Percentiles rank a stretch among this genome's conserved stretches.
Conservation (phyloP, 805 yeast genomes). For the Kluyveromyces dobzhanskii region DNA sequence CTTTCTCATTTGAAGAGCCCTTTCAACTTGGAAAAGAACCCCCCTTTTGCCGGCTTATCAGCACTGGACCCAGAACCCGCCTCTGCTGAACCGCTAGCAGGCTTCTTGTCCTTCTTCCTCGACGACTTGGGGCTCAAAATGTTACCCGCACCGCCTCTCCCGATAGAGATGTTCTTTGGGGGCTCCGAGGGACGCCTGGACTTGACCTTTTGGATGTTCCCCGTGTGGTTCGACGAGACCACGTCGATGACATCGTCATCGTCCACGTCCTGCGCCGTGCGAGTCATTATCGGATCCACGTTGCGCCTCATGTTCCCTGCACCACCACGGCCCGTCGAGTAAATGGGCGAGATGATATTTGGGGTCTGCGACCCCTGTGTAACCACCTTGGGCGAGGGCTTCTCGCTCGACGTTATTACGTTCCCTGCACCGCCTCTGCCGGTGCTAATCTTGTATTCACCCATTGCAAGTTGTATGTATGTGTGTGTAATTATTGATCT, state of each 20-base stretch:
- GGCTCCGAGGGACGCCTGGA: conserved; percentile 8
- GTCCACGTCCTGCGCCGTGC: conserved; percentile 63
- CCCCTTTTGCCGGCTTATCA: conserved; percentile 6
- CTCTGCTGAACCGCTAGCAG: conserved; percentile 6
- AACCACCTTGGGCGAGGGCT: conserved; percentile 47
- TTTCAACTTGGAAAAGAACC: conserved; percentile 13
- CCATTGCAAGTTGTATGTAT: too few species aligned
- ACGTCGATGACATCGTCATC: conserved; percentile 20
- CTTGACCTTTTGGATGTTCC: conserved; percentile 1
- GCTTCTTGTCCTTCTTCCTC: conserved; percentile 8
- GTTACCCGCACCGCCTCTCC: conserved; percentile 31
- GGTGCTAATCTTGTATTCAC: conserved; percentile 35
- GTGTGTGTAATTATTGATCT: too few species aligned
- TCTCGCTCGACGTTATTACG: conserved; percentile 36
- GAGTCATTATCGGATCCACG: conserved; percentile 46
- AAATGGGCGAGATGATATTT: conserved; percentile 42
- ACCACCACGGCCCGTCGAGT: conserved; percentile 74
- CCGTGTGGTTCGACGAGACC: conserved; percentile 1
- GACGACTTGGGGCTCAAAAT: conserved; percentile 22
- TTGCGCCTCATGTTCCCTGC: conserved; percentile 67
- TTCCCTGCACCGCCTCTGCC: conserved; percentile 81
- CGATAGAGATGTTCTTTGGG: conserved; percentile 21
- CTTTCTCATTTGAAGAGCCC: conserved; percentile 12
- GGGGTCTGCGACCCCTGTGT: conserved; percentile 59
- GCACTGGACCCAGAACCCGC: conserved; percentile 1